Evolutionary conservation across 352 stramenopile genomes (phyloP), one percentile per base, ranked within the genome.

Genomic region (Phytophthora cactorum): DNA sequence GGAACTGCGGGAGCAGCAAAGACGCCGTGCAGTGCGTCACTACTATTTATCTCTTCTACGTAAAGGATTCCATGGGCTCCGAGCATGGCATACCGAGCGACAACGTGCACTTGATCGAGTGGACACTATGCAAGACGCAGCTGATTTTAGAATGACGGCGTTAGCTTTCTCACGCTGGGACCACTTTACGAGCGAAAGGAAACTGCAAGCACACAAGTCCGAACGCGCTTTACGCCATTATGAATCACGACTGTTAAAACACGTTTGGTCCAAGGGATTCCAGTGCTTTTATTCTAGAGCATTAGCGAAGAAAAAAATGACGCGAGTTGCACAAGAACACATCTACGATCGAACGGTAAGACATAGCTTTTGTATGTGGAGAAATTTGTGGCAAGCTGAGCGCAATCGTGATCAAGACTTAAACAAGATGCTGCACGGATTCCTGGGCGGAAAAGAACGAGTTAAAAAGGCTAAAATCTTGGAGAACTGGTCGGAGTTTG

Each of bases 251-350:
- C n/a, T 75, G 17, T 9, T 78, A 22, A 62, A 63, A 34, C 58
- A 34, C 22, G 53, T 78, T 43, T 78, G 71, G 71, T 43, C 11
- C 12, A 73, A 68, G 1, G 71, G 71, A 3, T 62, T 78, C 14
- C 39, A 36, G 31, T 50, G 11, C 15, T 69, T 68, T 32, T 61
- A 70, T 47, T 17, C 28, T 5, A 54, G 15, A 47, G 22, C 50
- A 31, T 12, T 52, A 17, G 2, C 4, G 25, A 77, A 60, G 65
- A 71, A 71, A 43, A 52, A 29, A 15, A 44, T 44, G 39, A 6
- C 45, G 12, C 7, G 54, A 12, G 46, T 29, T 39, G 64, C 59
- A 17, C 39, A 41, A 5, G 38, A 66, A 7, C 56, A 70, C 0
- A n/a, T 57, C 17, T 54, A 66, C 29, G 4, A 8, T 7, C 43